Conservation (phyloP, 306 rosid genomes). For the Vicia villosa region DNA sequence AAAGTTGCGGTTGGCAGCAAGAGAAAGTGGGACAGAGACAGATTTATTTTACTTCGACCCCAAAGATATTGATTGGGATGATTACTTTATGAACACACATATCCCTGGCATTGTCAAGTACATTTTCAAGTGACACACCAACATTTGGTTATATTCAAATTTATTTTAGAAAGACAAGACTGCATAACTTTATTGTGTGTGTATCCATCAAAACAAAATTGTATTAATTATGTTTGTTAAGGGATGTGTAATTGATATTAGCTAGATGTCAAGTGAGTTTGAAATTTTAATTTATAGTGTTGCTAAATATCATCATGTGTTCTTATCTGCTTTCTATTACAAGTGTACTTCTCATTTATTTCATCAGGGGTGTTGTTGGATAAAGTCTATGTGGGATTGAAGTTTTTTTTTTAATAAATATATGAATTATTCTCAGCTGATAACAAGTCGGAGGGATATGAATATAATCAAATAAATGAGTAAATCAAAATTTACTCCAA, state of each 20-base stretch:
- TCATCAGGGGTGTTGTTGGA: too few relatives aligned
- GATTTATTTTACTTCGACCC: constrained; percentile 77
- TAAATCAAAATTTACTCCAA: too few relatives aligned
- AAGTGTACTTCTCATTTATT: too few relatives aligned
- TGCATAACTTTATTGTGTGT: too few relatives aligned
- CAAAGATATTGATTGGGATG: constrained; percentile 68
- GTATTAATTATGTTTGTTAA: not conserved
- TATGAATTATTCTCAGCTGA: too few relatives aligned
- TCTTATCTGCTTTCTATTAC: too few relatives aligned
- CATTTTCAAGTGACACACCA: constrained; percentile 58
- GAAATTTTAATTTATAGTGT: not conserved
- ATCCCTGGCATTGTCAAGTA: constrained; percentile 68
- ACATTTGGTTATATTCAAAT: constrained; percentile 4
- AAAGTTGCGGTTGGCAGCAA: constrained; percentile 58
- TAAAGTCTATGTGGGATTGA: too few relatives aligned
- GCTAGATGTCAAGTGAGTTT: constrained; percentile 28
- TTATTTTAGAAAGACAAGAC: not conserved
- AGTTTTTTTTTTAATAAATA: too few relatives aligned
- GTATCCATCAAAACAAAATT: too few relatives aligned
- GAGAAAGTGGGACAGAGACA: constrained; percentile 50
- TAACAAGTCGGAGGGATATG: too few relatives aligned
- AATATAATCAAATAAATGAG: too few relatives aligned
- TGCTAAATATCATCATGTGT: too few relatives aligned
- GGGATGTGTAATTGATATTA: constrained; percentile 10
- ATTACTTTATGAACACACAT: constrained; percentile 68